Conservation (phyloP, 176 grass and related monocot species). For the Paspalum vaginatum region DNA sequence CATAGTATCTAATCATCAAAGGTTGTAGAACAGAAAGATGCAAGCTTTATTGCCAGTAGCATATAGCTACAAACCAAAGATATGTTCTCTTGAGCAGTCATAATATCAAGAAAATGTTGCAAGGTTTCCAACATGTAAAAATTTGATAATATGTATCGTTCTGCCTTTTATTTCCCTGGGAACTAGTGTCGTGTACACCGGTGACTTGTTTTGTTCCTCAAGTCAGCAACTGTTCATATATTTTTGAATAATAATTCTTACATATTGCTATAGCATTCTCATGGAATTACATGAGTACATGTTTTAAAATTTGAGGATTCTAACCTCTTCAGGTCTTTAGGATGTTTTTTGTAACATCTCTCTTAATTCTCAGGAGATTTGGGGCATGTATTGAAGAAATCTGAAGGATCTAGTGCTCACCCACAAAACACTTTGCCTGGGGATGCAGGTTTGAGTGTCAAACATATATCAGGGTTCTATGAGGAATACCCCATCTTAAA, state of each 20-base stretch:
- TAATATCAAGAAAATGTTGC: background rate
- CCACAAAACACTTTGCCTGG: slow-evolving; percentile 29
- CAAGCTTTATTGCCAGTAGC: slow-evolving; percentile 5
- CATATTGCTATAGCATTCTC: background rate
- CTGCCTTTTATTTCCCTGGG: slow-evolving; percentile 12
- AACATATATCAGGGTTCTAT: slow-evolving; percentile 58
- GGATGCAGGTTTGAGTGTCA: slow-evolving; percentile 39
- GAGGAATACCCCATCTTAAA: slow-evolving; percentile 80
- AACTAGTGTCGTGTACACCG: background rate
- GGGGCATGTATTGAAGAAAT: slow-evolving; percentile 44
- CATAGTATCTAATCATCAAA: background rate
- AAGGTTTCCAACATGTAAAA: slow-evolving; percentile 4
- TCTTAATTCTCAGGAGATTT: slow-evolving; percentile 51
- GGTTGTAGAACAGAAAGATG: slow-evolving; percentile 9
- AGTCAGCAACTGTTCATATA: background rate
- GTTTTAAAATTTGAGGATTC: slow-evolving; percentile 30
- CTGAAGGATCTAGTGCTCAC: slow-evolving; percentile 47
- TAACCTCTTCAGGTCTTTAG: slow-evolving; percentile 27
- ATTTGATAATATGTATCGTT: background rate
- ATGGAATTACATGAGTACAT: slow-evolving; percentile 5
- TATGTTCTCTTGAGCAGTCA: slow-evolving; percentile 19
- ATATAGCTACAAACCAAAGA: slow-evolving; percentile 22
- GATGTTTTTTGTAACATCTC: slow-evolving; percentile 51
- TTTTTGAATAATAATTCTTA: too few species aligned
- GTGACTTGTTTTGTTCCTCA: slow-evolving; percentile 22